Evolutionary conservation across 139 green algal genomes (phyloP).

Genomic region (Zygnema cylindricum): DNA sequence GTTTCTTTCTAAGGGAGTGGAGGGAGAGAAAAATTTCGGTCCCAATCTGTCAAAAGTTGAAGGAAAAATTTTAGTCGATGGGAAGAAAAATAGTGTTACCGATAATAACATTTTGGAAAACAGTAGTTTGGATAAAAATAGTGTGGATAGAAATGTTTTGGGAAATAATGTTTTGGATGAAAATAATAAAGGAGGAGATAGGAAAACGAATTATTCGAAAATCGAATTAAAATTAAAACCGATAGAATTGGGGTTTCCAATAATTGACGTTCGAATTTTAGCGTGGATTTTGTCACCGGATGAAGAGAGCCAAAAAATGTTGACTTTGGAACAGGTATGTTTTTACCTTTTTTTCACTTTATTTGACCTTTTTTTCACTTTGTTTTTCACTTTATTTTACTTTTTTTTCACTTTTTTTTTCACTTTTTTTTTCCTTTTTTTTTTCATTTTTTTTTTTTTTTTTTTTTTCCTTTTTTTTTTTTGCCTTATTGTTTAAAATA

Average conservation of each 20-base stretch:
- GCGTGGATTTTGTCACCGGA: constrained; percentile 56
- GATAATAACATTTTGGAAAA: no score
- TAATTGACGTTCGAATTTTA: constrained; percentile 51
- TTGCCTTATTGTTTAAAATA: no score
- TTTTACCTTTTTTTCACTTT: background rate
- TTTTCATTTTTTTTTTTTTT: background rate
- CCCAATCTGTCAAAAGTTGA: background rate
- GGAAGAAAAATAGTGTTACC: background rate
- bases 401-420: background rate
- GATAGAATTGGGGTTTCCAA: constrained; percentile 33
- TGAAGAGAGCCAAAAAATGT: constrained; percentile 33
- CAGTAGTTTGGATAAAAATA: no score
- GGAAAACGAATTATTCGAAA: no score
- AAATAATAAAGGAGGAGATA: no score
- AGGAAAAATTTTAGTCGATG: background rate
- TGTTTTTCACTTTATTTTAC: no score
- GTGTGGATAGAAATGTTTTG: no score
- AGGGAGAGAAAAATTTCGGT: background rate
- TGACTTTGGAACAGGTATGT: constrained; percentile 19
- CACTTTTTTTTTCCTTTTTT: background rate
- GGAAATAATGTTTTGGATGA: no score
- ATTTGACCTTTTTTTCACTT: no score
- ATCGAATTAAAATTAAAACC: constrained; percentile 6
- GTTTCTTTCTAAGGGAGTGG: no score
- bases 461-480: no score